Conservation (phyloP, 345 rosid genomes). For the Camelina hispida region DNA sequence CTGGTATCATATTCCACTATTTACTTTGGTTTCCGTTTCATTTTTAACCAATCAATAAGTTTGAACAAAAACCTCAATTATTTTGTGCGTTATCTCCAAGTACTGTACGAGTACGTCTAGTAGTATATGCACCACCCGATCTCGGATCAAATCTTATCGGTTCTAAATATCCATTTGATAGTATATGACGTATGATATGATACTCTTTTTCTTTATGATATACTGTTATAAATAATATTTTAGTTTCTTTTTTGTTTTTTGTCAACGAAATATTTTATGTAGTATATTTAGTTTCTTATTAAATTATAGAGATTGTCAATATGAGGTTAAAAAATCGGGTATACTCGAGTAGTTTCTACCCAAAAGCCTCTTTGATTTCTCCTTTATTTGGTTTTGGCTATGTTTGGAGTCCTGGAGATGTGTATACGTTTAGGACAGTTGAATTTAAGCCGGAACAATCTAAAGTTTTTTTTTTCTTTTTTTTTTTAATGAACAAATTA, state of each 20-base stretch:
- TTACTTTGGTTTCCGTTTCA: background rate
- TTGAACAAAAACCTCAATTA: background rate
- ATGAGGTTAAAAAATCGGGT: too few species aligned
- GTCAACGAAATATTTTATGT: too few species aligned
- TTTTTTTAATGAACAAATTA: background rate
- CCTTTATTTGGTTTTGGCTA: background rate
- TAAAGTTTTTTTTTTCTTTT: too few species aligned
- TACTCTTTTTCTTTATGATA: too few species aligned
- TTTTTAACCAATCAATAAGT: background rate
- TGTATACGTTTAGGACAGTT: background rate
- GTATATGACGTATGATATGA: too few species aligned
- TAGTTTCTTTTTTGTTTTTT: too few species aligned
- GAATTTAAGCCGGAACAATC: background rate
- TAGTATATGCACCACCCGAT: background rate
- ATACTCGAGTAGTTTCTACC: too few species aligned
- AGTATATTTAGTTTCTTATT: too few species aligned
- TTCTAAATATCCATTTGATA: background rate
- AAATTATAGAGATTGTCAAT: too few species aligned
- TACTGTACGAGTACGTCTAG: background rate
- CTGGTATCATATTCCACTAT: constrained; percentile 9
- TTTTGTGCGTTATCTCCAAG: background rate
- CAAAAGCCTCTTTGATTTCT: background rate
- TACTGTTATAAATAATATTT: too few species aligned
- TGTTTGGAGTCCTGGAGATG: too few species aligned
- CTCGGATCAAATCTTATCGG: background rate